These are phyloP conservation scores for Conoideocrella luteorostrata DNA, from an alignment of 2,329 filamentous ascomycete genomes.

Conservation along the genomic window DNA sequence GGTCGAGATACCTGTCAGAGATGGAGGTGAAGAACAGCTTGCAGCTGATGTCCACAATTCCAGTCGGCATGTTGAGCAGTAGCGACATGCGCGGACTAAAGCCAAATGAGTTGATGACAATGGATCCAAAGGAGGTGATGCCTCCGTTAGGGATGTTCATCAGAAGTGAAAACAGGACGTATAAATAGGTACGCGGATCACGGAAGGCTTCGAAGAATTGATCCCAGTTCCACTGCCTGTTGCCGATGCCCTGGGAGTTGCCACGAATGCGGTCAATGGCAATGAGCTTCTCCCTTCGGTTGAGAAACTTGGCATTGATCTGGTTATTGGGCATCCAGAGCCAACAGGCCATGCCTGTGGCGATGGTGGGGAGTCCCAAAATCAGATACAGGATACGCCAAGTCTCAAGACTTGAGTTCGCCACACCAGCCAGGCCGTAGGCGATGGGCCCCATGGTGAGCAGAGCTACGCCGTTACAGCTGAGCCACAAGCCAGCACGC, in stretches of 20 bases:
- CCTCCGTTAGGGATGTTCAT: not conserved
- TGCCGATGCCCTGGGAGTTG: not conserved
- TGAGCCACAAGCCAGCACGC: conserved; percentile 20
- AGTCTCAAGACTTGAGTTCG: too few relatives aligned
- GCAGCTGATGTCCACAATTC: not conserved
- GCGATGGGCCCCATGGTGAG: too few relatives aligned
- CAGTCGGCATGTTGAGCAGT: not conserved
- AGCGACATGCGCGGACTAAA: not conserved
- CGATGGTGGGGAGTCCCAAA: too few relatives aligned
- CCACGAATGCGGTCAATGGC: not conserved
- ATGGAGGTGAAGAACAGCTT: too few relatives aligned
- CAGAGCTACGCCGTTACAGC: not conserved
- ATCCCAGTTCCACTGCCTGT: not conserved
- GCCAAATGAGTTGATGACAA: not conserved
- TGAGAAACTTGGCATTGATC: not conserved
- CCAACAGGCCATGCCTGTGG: too few relatives aligned
- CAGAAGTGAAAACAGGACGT: not conserved
- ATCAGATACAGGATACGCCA: too few relatives aligned
- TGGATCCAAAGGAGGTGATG: not conserved
- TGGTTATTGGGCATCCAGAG: not conserved
- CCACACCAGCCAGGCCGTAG: too few relatives aligned
- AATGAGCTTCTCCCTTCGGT: not conserved
- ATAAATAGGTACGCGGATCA: not conserved
- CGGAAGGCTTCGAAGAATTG: not conserved
- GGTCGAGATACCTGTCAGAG: too few relatives aligned